Evolutionary conservation across 1,139 yeast species (phyloP).

Genomic region (Candida sanyaensis): DNA sequence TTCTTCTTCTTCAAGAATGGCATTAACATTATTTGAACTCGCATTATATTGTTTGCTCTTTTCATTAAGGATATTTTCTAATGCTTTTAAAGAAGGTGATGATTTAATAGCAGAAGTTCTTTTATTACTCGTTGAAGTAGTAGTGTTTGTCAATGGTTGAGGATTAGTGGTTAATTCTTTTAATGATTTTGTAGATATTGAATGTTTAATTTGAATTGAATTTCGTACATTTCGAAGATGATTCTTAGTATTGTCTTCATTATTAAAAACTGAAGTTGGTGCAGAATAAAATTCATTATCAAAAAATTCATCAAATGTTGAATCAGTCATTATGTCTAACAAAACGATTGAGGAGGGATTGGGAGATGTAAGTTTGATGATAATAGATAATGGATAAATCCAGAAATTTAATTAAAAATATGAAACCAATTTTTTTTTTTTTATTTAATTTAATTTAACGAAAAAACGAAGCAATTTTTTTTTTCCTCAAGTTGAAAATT

Average conservation of each 20-base stretch:
- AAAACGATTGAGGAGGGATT: neutral
- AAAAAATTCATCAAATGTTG: slow-evolving; percentile 19
- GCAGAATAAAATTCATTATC: slow-evolving; percentile 22
- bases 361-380: too few species aligned
- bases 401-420: too few species aligned
- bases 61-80: slow-evolving; percentile 48
- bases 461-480: too few species aligned
- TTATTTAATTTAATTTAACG: too few species aligned
- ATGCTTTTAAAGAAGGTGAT: slow-evolving; percentile 57
- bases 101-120: slow-evolving; percentile 49
- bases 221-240: slow-evolving; percentile 51
- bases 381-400: too few species aligned
- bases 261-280: slow-evolving; percentile 8
- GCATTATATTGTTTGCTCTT: slow-evolving; percentile 14
- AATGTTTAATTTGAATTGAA: slow-evolving; percentile 50
- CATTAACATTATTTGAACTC: slow-evolving; percentile 8
- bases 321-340: slow-evolving; percentile 1
- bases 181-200: slow-evolving; percentile 33
- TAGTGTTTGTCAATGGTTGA: neutral
- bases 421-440: too few species aligned
- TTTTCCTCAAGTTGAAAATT: too few species aligned
- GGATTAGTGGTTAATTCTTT: slow-evolving; percentile 16
- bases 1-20: slow-evolving; percentile 27
- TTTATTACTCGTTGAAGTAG: slow-evolving; percentile 7
- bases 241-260: slow-evolving; percentile 21